Evolutionary conservation across 495 filamentous ascomycete genomes (phyloP).

Genomic region (Amphirosellinia nigrospora): DNA sequence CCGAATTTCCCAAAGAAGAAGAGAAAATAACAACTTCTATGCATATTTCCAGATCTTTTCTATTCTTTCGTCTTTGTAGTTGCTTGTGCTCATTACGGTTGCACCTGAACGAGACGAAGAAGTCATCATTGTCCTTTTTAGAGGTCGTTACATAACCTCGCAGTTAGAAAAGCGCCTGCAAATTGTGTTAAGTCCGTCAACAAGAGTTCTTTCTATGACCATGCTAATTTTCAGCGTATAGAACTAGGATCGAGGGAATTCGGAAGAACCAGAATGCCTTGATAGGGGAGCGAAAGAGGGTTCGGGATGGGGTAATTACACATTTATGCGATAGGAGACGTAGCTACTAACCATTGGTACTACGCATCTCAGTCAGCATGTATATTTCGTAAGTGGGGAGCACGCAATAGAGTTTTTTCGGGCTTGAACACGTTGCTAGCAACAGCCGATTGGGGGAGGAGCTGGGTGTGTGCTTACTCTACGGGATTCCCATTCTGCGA

Average conservation of each 20-base stretch:
- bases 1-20: not conserved
- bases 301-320: not conserved
- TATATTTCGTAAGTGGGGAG: not conserved
- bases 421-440: not conserved
- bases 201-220: slow-evolving; percentile 21
- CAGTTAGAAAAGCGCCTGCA: slow-evolving; percentile 40
- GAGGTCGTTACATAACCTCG: slow-evolving; percentile 29
- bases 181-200: slow-evolving; percentile 26
- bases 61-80: not conserved
- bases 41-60: not conserved
- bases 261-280: not conserved
- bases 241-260: not conserved
- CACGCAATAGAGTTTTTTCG: not conserved
- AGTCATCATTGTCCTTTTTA: not conserved
- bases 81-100: not conserved
- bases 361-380: slow-evolving; percentile 2
- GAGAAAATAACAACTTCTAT: not conserved
- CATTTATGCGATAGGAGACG: not conserved
- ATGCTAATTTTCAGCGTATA: slow-evolving; percentile 12
- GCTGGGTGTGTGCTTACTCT: slow-evolving; percentile 63
- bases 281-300: not conserved
- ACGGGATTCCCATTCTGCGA: slow-evolving; percentile 71
- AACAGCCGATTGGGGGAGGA: not conserved
- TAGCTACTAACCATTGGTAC: slow-evolving; percentile 20
- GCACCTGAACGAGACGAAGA: not conserved